These are phyloP conservation scores for Lojkania enalia DNA, from an alignment of 2,329 filamentous ascomycete genomes.

Conservation along the genomic window DNA sequence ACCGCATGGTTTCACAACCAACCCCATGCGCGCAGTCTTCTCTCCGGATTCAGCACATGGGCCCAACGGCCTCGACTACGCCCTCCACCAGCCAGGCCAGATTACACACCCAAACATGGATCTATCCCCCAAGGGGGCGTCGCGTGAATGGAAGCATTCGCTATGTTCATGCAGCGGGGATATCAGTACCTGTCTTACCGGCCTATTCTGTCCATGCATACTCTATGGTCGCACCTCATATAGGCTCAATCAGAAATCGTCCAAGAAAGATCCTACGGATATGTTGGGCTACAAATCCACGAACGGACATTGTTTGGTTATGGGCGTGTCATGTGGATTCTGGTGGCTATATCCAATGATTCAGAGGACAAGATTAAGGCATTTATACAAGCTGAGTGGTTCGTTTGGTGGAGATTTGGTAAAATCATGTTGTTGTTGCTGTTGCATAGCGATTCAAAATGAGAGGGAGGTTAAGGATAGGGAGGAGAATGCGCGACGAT, in stretches of 20 bases:
- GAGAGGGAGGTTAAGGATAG: conserved; percentile 50
- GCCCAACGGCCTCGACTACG: conserved; percentile 44
- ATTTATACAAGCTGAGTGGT: conserved; percentile 49
- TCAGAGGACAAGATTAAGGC: conserved; percentile 46
- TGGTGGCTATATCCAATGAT: conserved; percentile 45
- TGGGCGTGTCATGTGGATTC: conserved; percentile 43
- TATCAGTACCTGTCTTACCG: conserved; percentile 43
- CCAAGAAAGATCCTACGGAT: conserved; percentile 47
- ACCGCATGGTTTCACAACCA: conserved; percentile 33
- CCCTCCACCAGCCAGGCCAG: conserved; percentile 44
- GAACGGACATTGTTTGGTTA: conserved; percentile 47
- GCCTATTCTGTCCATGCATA: conserved; percentile 49
- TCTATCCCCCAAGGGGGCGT: conserved; percentile 19
- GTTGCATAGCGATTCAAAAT: conserved; percentile 49
- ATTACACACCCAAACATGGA: conserved; percentile 49
- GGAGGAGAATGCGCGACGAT: conserved; percentile 46
- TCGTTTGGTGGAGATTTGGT: conserved; percentile 40
- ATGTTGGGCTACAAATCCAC: conserved; percentile 40
- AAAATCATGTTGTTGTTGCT: conserved; percentile 45
- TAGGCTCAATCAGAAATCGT: conserved; percentile 43
- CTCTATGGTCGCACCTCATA: conserved; percentile 51
- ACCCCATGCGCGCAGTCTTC: conserved; percentile 36
- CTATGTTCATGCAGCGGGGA: conserved; percentile 43
- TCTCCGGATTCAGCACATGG: conserved; percentile 41
- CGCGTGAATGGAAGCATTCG: conserved; percentile 35